A percentile compares a stretch with the other conserved stretches of the same genome.
Evolutionary conservation across 257 asterid species (phyloP).

Genomic region (Linderniella brevidens): DNA sequence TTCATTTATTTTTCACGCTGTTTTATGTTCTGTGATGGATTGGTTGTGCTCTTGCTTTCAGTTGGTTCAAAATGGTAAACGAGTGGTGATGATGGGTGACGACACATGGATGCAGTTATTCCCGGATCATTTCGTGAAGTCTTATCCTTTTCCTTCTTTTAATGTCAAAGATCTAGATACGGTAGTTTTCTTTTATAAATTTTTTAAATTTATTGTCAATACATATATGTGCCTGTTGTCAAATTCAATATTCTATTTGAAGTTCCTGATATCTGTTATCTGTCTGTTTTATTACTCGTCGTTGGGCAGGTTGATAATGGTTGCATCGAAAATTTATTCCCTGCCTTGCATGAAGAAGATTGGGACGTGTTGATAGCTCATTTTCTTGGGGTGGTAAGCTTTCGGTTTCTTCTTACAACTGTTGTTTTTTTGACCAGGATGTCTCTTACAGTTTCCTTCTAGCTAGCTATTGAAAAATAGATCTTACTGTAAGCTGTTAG

Average conservation of each 20-base stretch:
- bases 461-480: too few relatives aligned
- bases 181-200: conserved; percentile 18
- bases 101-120: conserved; percentile 93
- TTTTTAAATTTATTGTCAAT: not conserved
- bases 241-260: not conserved
- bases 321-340: conserved; percentile 63
- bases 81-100: conserved; percentile 97
- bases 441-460: too few relatives aligned
- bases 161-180: conserved; percentile 93
- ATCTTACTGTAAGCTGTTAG: too few relatives aligned
- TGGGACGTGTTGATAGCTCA: conserved; percentile 97
- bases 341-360: conserved; percentile 51
- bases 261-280: not conserved
- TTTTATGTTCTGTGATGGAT: not conserved
- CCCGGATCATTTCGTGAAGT: conserved; percentile 58
- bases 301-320: conserved; percentile 77
- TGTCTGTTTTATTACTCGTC: conserved; percentile 10
- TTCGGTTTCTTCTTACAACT: conserved; percentile 3
- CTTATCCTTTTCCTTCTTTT: conserved; percentile 87
- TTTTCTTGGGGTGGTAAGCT: conserved; percentile 90
- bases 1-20: not conserved
- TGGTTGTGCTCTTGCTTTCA: conserved; percentile 12
- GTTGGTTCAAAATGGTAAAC: conserved; percentile 80
- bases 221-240: too few relatives aligned
- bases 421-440: too few relatives aligned